phyloP scores from a whole-genome alignment of 495 filamentous ascomycete genomes.

The Lentithecium fluviatile region DNA sequence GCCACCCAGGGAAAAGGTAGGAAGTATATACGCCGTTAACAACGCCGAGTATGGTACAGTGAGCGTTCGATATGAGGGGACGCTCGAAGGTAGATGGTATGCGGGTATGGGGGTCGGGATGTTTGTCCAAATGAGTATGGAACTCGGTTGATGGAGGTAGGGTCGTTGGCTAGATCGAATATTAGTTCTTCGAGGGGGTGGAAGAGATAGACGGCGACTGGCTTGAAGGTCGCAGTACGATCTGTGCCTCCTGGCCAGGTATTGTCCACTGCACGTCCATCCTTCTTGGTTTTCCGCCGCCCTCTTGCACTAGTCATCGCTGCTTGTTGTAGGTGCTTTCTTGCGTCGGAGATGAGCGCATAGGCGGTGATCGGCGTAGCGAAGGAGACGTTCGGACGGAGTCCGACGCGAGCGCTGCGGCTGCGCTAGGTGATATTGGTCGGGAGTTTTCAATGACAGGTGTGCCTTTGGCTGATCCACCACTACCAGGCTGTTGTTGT shows the following conservation, averaged over 20 bases:
- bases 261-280: conserved; percentile 29
- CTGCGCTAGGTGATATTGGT: conserved; percentile 25
- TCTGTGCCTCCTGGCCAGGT: conserved; percentile 20
- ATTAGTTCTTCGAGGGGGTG: neutral
- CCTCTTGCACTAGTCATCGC: conserved; percentile 17
- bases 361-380: conserved; percentile 27
- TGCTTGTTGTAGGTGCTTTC: conserved; percentile 18
- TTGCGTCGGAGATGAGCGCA: conserved; percentile 17
- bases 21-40: neutral
- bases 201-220: conserved; percentile 3
- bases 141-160: neutral
- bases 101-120: neutral
- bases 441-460: conserved; percentile 22
- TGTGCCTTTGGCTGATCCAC: conserved; percentile 25
- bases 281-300: conserved; percentile 14
- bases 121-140: neutral
- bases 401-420: conserved; percentile 24
- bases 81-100: neutral
- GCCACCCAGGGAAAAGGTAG: neutral
- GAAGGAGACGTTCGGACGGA: conserved; percentile 17
- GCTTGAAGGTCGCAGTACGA: conserved; percentile 19
- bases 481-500: conserved; percentile 27
- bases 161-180: neutral
- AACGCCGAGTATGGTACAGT: conserved; percentile 1
- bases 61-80: neutral